These are phyloP conservation scores for Penicillium psychrosexuale DNA, from an alignment of 2,329 filamentous ascomycete genomes.

Conservation along the genomic window DNA sequence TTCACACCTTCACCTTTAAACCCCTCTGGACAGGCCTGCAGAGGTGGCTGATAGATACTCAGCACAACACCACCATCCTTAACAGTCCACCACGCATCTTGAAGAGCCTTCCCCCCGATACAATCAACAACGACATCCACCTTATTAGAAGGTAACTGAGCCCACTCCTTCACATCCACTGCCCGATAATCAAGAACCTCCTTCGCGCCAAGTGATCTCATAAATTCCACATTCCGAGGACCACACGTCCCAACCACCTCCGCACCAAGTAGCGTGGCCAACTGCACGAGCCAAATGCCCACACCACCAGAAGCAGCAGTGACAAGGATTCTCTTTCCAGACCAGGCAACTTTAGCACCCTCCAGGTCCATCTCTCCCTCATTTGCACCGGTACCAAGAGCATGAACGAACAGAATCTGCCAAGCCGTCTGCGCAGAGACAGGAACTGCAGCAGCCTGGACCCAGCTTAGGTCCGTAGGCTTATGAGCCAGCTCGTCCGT, in stretches of 20 bases:
- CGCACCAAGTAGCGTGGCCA: conserved; percentile 25
- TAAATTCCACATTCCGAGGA: conserved; percentile 38
- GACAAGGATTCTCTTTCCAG: conserved; percentile 43
- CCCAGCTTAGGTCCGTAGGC: conserved; percentile 37
- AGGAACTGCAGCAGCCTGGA: conserved; percentile 39
- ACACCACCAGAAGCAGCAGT: conserved; percentile 47
- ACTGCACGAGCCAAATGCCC: conserved; percentile 45
- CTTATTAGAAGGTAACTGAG: conserved; percentile 22
- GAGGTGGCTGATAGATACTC: conserved; percentile 42
- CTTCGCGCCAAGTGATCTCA: conserved; percentile 41
- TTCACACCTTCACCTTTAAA: conserved; percentile 26
- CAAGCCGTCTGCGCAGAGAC: conserved; percentile 44
- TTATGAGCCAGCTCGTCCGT: conserved; percentile 39
- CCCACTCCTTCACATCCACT: background rate
- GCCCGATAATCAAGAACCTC: conserved; percentile 43
- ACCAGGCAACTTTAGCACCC: conserved; percentile 3
- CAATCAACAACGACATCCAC: conserved; percentile 49
- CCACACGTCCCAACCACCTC: conserved; percentile 44
- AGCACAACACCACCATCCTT: conserved; percentile 39
- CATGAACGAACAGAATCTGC: conserved; percentile 46
- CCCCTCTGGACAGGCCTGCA: conserved; percentile 29
- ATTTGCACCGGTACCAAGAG: conserved; percentile 17
- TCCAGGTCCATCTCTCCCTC: conserved; percentile 18
- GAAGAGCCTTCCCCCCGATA: conserved; percentile 41
- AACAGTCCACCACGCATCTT: conserved; percentile 45